phyloP scores from a whole-genome alignment of 2,329 filamentous ascomycete genomes.

The Periconia digitata region DNA sequence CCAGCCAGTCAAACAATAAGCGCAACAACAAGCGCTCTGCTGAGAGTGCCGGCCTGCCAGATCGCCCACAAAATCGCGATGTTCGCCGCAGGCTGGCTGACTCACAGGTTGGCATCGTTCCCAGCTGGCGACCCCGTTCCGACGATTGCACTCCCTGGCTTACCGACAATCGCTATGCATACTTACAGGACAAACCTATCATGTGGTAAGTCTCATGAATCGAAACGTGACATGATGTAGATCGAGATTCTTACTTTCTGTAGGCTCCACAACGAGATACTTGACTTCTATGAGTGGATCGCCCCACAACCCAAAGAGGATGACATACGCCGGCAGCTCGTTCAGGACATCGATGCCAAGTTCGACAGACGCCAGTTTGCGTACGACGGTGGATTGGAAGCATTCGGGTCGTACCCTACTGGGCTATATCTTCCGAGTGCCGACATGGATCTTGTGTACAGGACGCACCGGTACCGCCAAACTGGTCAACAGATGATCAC shows the following conservation, averaged over 20 bases:
- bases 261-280: constrained; percentile 85
- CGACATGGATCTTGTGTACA: constrained; percentile 91
- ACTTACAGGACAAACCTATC: constrained; percentile 54
- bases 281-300: constrained; percentile 86
- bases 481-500: constrained; percentile 47
- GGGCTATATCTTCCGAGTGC: constrained; percentile 74
- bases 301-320: constrained; percentile 77
- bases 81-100: constrained; percentile 6
- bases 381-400: constrained; percentile 60
- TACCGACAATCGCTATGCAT: constrained; percentile 53
- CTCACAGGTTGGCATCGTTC: constrained; percentile 28
- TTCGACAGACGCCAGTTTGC: constrained; percentile 47
- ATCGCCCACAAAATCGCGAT: constrained; percentile 8
- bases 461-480: constrained; percentile 63
- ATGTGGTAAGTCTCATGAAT: constrained; percentile 48
- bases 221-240: not conserved
- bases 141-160: constrained; percentile 55
- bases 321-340: constrained; percentile 69
- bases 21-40: constrained; percentile 1
- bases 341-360: constrained; percentile 65
- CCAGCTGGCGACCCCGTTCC: constrained; percentile 47
- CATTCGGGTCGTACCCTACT: constrained; percentile 94
- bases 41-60: constrained; percentile 7
- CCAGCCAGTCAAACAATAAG: not conserved
- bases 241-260: not conserved